phyloP scores from a whole-genome alignment of 2,329 filamentous ascomycete genomes.

The Bipolaris zeicola region DNA sequence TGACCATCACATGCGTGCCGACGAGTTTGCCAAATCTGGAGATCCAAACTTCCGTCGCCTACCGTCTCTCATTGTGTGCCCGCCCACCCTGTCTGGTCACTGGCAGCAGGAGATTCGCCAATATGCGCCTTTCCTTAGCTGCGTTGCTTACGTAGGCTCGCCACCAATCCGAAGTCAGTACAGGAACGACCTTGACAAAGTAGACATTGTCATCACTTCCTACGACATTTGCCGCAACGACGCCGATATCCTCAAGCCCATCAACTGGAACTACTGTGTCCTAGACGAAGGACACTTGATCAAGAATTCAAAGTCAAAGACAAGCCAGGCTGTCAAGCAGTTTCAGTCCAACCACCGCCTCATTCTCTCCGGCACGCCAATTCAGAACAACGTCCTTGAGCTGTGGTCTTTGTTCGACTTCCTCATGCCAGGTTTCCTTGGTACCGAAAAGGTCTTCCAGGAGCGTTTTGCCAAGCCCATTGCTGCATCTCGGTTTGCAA shows the following conservation, averaged over 20 bases:
- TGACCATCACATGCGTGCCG: constrained; percentile 90
- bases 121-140: constrained; percentile 91
- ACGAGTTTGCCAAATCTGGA: constrained; percentile 84
- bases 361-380: constrained; percentile 94
- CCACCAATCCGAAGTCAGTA: constrained; percentile 78
- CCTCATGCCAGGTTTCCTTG: constrained; percentile 97
- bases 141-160: constrained; percentile 88
- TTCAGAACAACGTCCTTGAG: constrained; percentile 96
- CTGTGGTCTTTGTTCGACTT: constrained; percentile 99
- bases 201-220: constrained; percentile 94
- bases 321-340: constrained; percentile 88
- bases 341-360: constrained; percentile 90
- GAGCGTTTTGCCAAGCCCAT: constrained; percentile 96
- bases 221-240: constrained; percentile 99
- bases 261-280: constrained; percentile 97
- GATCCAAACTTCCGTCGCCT: constrained; percentile 78
- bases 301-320: constrained; percentile 98
- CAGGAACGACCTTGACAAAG: constrained; percentile 70
- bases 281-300: constrained; percentile 97
- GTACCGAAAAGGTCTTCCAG: constrained; percentile 94
- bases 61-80: constrained; percentile 93
- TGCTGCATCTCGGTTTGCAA: constrained; percentile 90
- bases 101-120: constrained; percentile 98
- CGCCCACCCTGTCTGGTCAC: constrained; percentile 93
- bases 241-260: constrained; percentile 77